Conservation (phyloP, 441 rosid genomes). For the Breynia disticha region DNA sequence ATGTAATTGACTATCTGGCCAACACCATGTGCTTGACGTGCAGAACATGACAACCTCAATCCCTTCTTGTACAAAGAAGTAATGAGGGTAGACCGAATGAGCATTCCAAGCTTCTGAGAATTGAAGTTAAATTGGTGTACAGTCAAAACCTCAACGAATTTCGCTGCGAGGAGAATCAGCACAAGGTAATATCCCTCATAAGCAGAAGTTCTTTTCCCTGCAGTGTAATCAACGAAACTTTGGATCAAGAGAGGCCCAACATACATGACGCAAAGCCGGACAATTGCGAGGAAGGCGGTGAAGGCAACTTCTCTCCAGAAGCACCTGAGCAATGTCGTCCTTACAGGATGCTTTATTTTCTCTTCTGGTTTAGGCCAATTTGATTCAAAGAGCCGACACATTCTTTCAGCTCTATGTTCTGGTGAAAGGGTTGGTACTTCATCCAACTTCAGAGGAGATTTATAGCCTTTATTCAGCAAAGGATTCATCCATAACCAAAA, state of each 20-base stretch:
- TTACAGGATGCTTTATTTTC: conserved; percentile 48
- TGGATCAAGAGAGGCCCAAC: conserved; percentile 83
- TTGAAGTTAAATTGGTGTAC: conserved; percentile 84
- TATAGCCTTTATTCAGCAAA: conserved; percentile 60
- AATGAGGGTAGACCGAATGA: conserved; percentile 65
- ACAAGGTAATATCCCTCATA: conserved; percentile 79
- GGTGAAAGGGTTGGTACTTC: conserved; percentile 77
- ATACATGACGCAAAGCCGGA: conserved; percentile 64
- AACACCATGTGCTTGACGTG: conserved; percentile 87
- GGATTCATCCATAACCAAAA: conserved; percentile 98
- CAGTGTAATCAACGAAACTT: conserved; percentile 64
- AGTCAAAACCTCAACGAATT: conserved; percentile 63
- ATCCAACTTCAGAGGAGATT: conserved; percentile 57
- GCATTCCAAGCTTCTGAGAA: conserved; percentile 90
- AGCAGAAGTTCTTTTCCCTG: conserved; percentile 64
- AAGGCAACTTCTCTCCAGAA: conserved; percentile 70
- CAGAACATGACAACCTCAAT: conserved; percentile 62
- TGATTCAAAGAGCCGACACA: conserved; percentile 48
- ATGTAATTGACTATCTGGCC: conserved; percentile 94
- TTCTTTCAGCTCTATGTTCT: conserved; percentile 61
- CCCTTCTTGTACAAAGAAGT: conserved; percentile 82
- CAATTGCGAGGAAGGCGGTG: conserved; percentile 67
- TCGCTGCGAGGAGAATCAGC: conserved; percentile 54
- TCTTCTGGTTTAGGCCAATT: conserved; percentile 79
- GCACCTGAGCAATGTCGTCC: conserved; percentile 67